Evolutionary conservation across 2,329 filamentous ascomycete genomes (phyloP).

Genomic region (Stenocarpella maydis): DNA sequence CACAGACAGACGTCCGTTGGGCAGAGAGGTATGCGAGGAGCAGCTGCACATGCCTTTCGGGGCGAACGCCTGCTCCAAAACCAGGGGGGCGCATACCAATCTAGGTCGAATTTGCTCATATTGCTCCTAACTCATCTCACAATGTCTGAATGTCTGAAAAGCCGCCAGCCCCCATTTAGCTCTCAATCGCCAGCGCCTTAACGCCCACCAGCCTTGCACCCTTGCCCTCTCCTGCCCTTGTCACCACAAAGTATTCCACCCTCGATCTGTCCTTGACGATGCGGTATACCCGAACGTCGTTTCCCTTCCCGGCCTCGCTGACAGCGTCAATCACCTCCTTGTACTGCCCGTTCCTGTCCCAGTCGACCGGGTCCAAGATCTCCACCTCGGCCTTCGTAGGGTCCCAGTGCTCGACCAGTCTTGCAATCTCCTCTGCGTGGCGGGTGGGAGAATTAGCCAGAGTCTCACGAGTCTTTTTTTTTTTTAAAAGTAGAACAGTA

Average conservation of each 20-base stretch:
- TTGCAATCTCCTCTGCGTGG: constrained; percentile 71
- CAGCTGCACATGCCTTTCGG: no score
- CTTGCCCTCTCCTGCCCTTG: constrained; percentile 63
- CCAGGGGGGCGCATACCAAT: not conserved
- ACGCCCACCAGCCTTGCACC: constrained; percentile 75
- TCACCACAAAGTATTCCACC: constrained; percentile 83
- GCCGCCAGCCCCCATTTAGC: constrained; percentile 46
- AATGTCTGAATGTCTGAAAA: not conserved
- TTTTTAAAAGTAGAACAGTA: not conserved
- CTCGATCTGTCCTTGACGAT: constrained; percentile 70
- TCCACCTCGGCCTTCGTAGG: constrained; percentile 65
- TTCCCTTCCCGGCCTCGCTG: constrained; percentile 66
- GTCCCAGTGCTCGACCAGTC: constrained; percentile 67
- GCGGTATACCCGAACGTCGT: constrained; percentile 78
- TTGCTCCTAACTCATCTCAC: not conserved
- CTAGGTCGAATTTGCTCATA: not conserved
- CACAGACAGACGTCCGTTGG: not conserved
- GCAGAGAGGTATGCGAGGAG: not conserved
- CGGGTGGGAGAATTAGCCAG: constrained; percentile 24
- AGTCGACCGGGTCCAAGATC: constrained; percentile 73
- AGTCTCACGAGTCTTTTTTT: no score
- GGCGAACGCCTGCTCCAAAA: not conserved
- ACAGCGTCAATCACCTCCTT: constrained; percentile 73
- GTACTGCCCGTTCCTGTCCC: constrained; percentile 79
- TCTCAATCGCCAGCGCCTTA: constrained; percentile 82